A percentile compares a stretch with the other conserved stretches of the same genome.
Evolutionary conservation across 2,329 filamentous ascomycete species (phyloP).

Genomic region (Verticillium isaacii): DNA sequence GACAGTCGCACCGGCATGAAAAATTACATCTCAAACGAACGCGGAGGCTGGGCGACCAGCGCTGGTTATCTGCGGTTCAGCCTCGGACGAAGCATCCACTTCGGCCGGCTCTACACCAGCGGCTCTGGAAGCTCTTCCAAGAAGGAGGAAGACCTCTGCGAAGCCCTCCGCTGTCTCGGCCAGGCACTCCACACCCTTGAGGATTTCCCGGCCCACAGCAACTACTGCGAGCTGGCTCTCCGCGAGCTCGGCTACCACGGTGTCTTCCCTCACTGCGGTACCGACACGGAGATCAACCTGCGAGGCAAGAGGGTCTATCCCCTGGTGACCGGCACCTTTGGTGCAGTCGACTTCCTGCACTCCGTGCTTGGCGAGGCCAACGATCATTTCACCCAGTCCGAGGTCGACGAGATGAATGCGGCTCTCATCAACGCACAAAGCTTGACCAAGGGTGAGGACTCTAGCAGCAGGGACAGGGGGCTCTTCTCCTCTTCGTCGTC

Average conservation of each 20-base stretch:
- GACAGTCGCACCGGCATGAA: constrained; percentile 89
- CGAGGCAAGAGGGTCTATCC: constrained; percentile 66
- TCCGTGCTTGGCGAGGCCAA: constrained; percentile 68
- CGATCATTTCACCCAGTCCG: constrained; percentile 80
- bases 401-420: constrained; percentile 75
- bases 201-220: constrained; percentile 77
- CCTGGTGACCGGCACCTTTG: constrained; percentile 71
- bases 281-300: constrained; percentile 59
- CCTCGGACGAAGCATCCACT: constrained; percentile 70
- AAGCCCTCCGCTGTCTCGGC: constrained; percentile 71
- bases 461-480: constrained; percentile 20
- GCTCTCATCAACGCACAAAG: constrained; percentile 66
- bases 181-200: constrained; percentile 69
- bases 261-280: constrained; percentile 73
- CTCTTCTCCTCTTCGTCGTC: constrained; percentile 19
- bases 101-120: constrained; percentile 67
- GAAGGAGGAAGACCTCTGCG: constrained; percentile 72
- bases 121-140: constrained; percentile 56
- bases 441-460: constrained; percentile 25
- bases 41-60: constrained; percentile 83
- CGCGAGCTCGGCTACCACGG: constrained; percentile 64
- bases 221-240: constrained; percentile 75
- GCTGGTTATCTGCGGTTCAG: constrained; percentile 78
- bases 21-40: constrained; percentile 95
- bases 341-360: constrained; percentile 79